phyloP scores from a whole-genome alignment of 768 basidiomycete species.

The Tubosaeta brunneosetosa region DNA sequence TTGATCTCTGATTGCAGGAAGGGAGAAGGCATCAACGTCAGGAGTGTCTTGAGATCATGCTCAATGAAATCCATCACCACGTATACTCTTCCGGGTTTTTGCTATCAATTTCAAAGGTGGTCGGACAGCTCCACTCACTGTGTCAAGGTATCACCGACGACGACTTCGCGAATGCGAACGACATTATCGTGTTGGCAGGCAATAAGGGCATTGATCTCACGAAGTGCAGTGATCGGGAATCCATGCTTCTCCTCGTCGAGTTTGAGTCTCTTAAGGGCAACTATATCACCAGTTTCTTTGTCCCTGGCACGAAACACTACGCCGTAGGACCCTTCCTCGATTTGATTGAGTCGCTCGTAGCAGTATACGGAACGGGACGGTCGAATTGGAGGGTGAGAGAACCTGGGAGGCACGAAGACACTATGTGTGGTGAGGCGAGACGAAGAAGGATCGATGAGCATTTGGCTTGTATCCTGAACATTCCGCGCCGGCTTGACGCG shows the following conservation, averaged over 20 bases:
- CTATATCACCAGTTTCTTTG: constrained; percentile 91
- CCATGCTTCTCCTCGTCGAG: constrained; percentile 98
- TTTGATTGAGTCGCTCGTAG: constrained; percentile 94
- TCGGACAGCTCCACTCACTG: constrained; percentile 66
- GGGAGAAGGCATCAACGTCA: constrained; percentile 92
- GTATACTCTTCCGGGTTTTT: constrained; percentile 66
- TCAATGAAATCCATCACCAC: constrained; percentile 99
- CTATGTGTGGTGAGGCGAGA: constrained; percentile 42
- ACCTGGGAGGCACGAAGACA: constrained; percentile 69
- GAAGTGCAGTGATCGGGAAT: constrained; percentile 93
- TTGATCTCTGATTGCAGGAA: constrained; percentile 99
- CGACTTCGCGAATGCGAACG: constrained; percentile 94
- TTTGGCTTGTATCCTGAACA: constrained; percentile 15
- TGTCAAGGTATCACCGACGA: constrained; percentile 96
- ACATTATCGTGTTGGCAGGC: constrained; percentile 92
- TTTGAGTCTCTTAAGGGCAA: constrained; percentile 96
- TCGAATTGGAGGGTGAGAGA: constrained; percentile 69
- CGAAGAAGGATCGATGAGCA: constrained; percentile 12
- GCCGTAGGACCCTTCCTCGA: constrained; percentile 98
- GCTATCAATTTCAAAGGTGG: constrained; percentile 4
- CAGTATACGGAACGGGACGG: constrained; percentile 92
- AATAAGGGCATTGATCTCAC: constrained; percentile 97
- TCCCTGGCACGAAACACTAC: constrained; percentile 96
- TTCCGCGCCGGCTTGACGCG: constrained; percentile 41
- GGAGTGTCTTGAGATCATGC: constrained; percentile 95